Evolutionary conservation across 805 yeast genomes (phyloP).

Genomic region (Suhomyces pyralidae): DNA sequence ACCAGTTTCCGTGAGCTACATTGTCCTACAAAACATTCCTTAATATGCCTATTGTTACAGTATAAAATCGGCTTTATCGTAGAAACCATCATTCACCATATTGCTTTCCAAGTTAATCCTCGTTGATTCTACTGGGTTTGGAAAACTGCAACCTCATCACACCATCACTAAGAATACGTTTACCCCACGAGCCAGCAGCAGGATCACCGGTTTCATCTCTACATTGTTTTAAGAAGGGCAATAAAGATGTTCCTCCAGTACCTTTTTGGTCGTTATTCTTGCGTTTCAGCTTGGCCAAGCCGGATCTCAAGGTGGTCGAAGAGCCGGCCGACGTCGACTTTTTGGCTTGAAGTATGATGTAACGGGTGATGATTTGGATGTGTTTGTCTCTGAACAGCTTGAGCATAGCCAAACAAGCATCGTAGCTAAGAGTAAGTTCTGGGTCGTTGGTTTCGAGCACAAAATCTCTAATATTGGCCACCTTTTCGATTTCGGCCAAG

Average conservation of each 20-base stretch:
- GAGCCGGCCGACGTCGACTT: constrained; percentile 52
- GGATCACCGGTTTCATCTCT: constrained; percentile 94
- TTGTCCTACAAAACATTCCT: too few relatives aligned
- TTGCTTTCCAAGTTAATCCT: constrained; percentile 26
- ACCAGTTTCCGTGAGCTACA: too few relatives aligned
- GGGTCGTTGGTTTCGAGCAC: constrained; percentile 50
- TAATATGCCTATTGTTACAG: too few relatives aligned
- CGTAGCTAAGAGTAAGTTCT: constrained; percentile 69
- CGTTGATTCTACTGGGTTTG: constrained; percentile 39
- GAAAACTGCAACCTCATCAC: constrained; percentile 42
- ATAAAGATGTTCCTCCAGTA: constrained; percentile 90
- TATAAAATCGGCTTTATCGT: too few relatives aligned
- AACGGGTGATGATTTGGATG: constrained; percentile 87
- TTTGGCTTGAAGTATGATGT: constrained; percentile 76
- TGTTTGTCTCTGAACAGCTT: constrained; percentile 89
- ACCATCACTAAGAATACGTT: constrained; percentile 60
- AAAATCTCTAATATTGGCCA: constrained; percentile 60
- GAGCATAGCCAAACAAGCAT: constrained; percentile 86
- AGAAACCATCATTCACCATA: too few relatives aligned
- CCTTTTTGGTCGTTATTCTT: constrained; percentile 64
- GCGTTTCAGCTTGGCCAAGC: constrained; percentile 51
- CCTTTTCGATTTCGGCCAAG: constrained; percentile 54
- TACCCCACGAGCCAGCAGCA: constrained; percentile 93
- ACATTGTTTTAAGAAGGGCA: constrained; percentile 91
- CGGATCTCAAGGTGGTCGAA: constrained; percentile 60